Evolutionary conservation across 805 yeast genomes (phyloP), one percentile per base, ranked within the genome.

Genomic region (Yamadazyma akitaensis): DNA sequence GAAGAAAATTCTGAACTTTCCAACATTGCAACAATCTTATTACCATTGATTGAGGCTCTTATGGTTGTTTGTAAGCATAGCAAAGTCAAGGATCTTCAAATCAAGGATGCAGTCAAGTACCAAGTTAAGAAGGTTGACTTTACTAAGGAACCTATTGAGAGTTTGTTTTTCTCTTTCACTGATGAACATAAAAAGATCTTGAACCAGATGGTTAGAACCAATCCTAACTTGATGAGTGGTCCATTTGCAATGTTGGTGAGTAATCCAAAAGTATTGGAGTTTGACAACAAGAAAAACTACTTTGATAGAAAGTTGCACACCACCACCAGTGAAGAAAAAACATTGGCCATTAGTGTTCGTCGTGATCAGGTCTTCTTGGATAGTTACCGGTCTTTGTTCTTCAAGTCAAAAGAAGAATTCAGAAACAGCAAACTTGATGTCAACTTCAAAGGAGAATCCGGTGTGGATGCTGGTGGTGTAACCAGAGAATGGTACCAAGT

Each of bases 401-500:
- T 84, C 73, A 88, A 89, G 56, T 69, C 86, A 0, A 80, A 81
- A 28, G 87, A 82, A 9, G 92, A 85, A 46, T 80, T 90, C 59
- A 80, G 82, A 54, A 75, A 80, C 41, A 77, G 91, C 2, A 84
- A 83, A 53, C 68, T 94, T 54, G 91, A 85, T 42, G 81, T 94
- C 36, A 77, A 77, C n/a, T 94, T 94, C 70, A 82, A 82, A 51
- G 96, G 96, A 1, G 99, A 94, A 64, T 85, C 85, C 45, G 99
- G 98, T 55, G 88, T 94, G 41, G 99, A 94, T 73, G 99, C 96
- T 2, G 99, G 99, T 55, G 99, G 99, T 35, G 84, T 94, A 13
- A 88, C 97, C 0, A 76, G 99, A 59, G 99, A 94, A 63, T 94
- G 99, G 99, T 91, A 85, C 59, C 97, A 91, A 62, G 96, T 91